Conservation (phyloP, 306 rosid species). For the Malus sieversii region DNA sequence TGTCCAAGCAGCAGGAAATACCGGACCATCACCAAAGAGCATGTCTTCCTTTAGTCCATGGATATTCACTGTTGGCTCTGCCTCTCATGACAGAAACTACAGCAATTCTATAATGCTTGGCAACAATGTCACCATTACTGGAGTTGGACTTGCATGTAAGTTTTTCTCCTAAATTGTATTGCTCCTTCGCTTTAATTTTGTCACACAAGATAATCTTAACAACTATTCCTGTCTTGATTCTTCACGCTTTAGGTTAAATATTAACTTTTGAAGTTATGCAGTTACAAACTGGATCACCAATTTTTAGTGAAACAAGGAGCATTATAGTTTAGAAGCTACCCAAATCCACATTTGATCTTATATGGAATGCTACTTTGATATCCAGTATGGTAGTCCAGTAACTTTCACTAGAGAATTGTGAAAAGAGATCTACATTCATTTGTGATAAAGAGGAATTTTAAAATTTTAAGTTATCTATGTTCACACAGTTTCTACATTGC, state of each 20-base stretch:
- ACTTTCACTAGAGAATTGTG: background rate
- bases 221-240: background rate
- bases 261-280: background rate
- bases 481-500: background rate
- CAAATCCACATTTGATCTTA: background rate
- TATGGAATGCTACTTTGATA: background rate
- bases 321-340: background rate
- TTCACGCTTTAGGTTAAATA: background rate
- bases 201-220: background rate
- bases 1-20: slow-evolving; percentile 98
- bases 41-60: slow-evolving; percentile 97
- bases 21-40: slow-evolving; percentile 94
- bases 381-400: background rate
- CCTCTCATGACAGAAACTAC: slow-evolving; percentile 79
- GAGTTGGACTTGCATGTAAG: slow-evolving; percentile 94
- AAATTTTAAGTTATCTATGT: background rate
- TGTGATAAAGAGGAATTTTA: background rate
- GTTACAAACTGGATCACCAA: background rate
- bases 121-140: slow-evolving; percentile 65
- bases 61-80: slow-evolving; percentile 87
- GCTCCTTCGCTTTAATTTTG: background rate
- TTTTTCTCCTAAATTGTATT: slow-evolving; percentile 10
- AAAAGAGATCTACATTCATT: background rate
- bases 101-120: slow-evolving; percentile 81
- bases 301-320: background rate